Evolutionary conservation across 1,284 basidiomycete genomes (phyloP), one percentile per base, ranked within the genome.

Genomic region (Baeospora myosura): DNA sequence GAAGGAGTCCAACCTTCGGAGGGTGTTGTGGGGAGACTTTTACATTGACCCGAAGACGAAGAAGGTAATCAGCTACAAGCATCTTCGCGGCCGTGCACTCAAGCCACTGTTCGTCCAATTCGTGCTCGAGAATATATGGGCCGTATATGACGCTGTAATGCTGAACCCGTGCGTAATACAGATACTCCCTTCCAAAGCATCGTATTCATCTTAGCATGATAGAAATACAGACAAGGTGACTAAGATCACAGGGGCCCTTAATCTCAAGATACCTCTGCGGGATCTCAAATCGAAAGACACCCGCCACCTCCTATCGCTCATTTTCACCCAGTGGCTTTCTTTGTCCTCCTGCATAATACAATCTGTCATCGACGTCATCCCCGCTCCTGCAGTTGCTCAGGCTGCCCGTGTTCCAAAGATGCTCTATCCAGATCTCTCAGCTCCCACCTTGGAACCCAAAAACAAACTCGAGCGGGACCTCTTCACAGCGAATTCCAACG

Each of bases 81-180:
- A 93, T 61, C 74, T 95, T 43, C 80, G 79, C 48, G 90, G 90
- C 14, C 78, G 92, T 18, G 72, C 76, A 23, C 66, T 99, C 55
- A 98, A 98, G 66, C 92, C 94, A n/a, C 73, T 98, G 38, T 98
- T 98, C 58, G 96, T 98, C 3, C 94, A 98, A 64, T 97, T 98
- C 54, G 85, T 98, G 3, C 66, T 99, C 51, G 96, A 98, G 47
- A 98, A 98, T 61, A 78, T 99, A 22, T 98, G 95, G 95, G 83
- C 87, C 20, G 88, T 98, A 7, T 98, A 98, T 63, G 88, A 95
- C 54, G 87, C 86, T 21, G 81, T 93, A 11, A 64, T 87, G 24
- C 62, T 87, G 11, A 89, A 92, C 52, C 86, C 90, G 93, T 96
- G 59, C 57, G 90, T 79, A 2, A 38, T 37, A 44, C 20, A 7